Evolutionary conservation across 140 eudicot genomes (phyloP).

Genomic region (Senecio squalidus): DNA sequence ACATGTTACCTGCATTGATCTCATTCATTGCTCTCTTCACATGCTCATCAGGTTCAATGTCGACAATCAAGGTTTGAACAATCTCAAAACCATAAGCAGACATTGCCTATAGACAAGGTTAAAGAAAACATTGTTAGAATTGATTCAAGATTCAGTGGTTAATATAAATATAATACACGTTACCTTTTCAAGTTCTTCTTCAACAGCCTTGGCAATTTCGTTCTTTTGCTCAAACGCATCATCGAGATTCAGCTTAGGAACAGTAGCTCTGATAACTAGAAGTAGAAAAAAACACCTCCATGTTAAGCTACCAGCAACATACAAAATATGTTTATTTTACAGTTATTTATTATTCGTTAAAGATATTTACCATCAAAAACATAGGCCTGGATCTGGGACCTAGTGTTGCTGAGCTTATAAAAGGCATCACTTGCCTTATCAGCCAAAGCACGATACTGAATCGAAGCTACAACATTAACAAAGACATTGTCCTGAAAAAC

Average conservation of each 20-base stretch:
- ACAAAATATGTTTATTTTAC: neutral
- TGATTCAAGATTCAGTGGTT: neutral
- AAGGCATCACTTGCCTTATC: slow-evolving; percentile 89
- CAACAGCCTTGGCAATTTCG: slow-evolving; percentile 81
- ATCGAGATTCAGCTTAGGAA: slow-evolving; percentile 72
- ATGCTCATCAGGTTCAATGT: slow-evolving; percentile 73
- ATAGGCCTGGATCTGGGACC: slow-evolving; percentile 86
- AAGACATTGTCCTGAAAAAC: slow-evolving; percentile 79
- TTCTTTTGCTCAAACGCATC: slow-evolving; percentile 84
- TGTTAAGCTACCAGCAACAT: neutral
- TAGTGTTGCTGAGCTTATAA: slow-evolving; percentile 86
- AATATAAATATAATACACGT: neutral
- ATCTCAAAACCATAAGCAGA: slow-evolving; percentile 80
- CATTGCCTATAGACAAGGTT: slow-evolving; percentile 59
- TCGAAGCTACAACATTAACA: slow-evolving; percentile 88
- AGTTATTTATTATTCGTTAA: neutral
- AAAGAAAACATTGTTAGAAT: neutral
- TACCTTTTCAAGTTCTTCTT: slow-evolving; percentile 80
- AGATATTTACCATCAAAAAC: slow-evolving; percentile 78
- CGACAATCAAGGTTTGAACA: slow-evolving; percentile 77
- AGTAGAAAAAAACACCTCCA: neutral
- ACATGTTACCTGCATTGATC: slow-evolving; percentile 85
- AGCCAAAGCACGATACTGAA: slow-evolving; percentile 82
- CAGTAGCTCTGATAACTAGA: slow-evolving; percentile 73
- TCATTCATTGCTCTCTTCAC: slow-evolving; percentile 88